Evolutionary conservation across 345 rosid genomes (phyloP).

Genomic region (Heritiera littoralis): DNA sequence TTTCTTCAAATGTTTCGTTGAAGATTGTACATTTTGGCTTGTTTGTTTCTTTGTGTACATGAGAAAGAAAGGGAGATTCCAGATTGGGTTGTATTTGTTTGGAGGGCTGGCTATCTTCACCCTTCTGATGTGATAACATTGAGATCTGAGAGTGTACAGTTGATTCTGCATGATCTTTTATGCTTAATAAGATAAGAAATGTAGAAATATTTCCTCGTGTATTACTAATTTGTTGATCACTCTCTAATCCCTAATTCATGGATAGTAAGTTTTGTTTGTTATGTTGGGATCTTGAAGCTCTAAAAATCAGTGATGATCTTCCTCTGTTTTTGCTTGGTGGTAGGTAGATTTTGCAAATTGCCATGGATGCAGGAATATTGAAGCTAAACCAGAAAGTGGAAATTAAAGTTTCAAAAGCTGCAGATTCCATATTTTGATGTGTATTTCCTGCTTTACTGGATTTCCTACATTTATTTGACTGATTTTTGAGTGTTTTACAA

Average conservation of each 20-base stretch:
- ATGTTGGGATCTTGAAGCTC: slow-evolving; percentile 1
- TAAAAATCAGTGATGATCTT: background rate
- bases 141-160: slow-evolving; percentile 1
- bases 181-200: slow-evolving; percentile 11
- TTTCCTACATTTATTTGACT: background rate
- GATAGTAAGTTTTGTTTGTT: background rate
- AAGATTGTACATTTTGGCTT: slow-evolving; percentile 30
- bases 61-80: slow-evolving; percentile 12
- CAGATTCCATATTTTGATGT: background rate
- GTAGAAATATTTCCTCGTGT: background rate
- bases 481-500: background rate
- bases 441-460: background rate
- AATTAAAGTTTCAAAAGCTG: background rate
- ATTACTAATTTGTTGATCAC: no score
- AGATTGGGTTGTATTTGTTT: slow-evolving; percentile 10
- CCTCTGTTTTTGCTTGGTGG: background rate
- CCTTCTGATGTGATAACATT: slow-evolving; percentile 23
- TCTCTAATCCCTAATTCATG: background rate
- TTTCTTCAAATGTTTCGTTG: slow-evolving; percentile 39
- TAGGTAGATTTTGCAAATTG: background rate
- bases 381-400: background rate
- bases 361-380: no score
- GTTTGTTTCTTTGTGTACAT: slow-evolving; percentile 30
- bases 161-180: background rate
- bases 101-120: slow-evolving; percentile 28